Base-by-base conservation (phyloP, 345 rosid genomes). In the Theobroma cacao region DNA sequence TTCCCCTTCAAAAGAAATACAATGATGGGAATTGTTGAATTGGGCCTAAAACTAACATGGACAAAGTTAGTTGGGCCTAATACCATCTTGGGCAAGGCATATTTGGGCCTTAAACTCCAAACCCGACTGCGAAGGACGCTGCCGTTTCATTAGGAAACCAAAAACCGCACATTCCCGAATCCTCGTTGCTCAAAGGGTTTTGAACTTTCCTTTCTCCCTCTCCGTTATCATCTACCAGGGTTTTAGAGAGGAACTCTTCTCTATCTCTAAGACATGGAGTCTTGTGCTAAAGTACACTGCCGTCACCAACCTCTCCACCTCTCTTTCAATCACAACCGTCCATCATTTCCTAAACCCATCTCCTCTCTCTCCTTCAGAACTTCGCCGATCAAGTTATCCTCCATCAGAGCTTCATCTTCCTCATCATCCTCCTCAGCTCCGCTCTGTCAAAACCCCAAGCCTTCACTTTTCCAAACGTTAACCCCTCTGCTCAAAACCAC, bases 341-440 rank as follows among this genome's bases (percentile, higher is more conserved):
- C 81, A 28, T 83, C 87, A 0, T 73, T 81, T 72, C 72, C 87
- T 12, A 84, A 83, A 52, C 78, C 86, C 50, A 17, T 81, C 11
- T 63, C 69, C 1, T 86, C 85, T 15, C 24, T 87, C 66, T 85
- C 91, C 64, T 81, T 87, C 82, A 81, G 66, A 79, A 74, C 87
- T 72, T 73, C 85, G 1, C 81, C 89, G 17, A 72, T 83, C 80
- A 89, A 82, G 73, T 75, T 80, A 3, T 41, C 71, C 71, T 61
- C 90, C 60, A 62, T 86, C 84, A 88, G 74, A 82, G 97, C 92
- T 41, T 81, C 89, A 24, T 84, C 88, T 30, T 81, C 82, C 2
- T 76, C 90, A 2, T 68, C 84, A 0, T 41, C 89, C 30, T 68
- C 83, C 22, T 76, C 76, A 17, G 14, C 40, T 13, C 74, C 13